Percentiles rank a stretch among this genome's conserved stretches.
Conservation (phyloP, 2,329 filamentous ascomycete species). For the Teratosphaeria viscida region DNA sequence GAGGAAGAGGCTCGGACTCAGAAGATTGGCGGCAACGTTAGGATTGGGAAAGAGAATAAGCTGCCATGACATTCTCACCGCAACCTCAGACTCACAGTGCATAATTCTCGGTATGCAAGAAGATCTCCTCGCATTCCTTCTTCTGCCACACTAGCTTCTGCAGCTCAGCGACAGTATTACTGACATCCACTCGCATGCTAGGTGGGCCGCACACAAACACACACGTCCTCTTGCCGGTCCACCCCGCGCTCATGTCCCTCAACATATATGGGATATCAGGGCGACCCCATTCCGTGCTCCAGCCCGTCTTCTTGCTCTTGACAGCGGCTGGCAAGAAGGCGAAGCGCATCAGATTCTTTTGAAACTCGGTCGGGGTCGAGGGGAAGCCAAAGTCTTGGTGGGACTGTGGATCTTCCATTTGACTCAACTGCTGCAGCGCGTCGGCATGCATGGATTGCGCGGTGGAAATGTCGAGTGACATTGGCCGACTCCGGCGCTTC, state of each 20-base stretch:
- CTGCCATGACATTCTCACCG: background rate
- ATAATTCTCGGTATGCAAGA: conserved; percentile 91
- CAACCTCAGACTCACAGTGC: conserved; percentile 50
- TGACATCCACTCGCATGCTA: conserved; percentile 76
- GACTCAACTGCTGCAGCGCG: conserved; percentile 8
- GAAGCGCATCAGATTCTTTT: conserved; percentile 82
- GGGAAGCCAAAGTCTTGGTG: conserved; percentile 55
- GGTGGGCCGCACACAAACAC: conserved; percentile 90
- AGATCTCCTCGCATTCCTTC: conserved; percentile 74
- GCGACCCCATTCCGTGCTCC: conserved; percentile 85
- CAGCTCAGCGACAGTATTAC: conserved; percentile 70
- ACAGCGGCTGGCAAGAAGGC: conserved; percentile 57
- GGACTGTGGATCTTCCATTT: conserved; percentile 6
- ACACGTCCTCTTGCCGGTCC: conserved; percentile 69
- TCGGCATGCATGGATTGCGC: conserved; percentile 28
- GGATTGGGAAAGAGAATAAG: background rate
- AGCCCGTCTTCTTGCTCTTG: conserved; percentile 53
- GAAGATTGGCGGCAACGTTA: too few species aligned
- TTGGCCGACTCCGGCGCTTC: conserved; percentile 32
- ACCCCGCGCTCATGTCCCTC: conserved; percentile 67
- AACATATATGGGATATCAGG: conserved; percentile 83
- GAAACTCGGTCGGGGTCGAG: conserved; percentile 73
- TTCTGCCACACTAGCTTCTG: conserved; percentile 78
- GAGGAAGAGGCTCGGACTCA: too few species aligned
- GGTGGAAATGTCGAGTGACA: conserved; percentile 34